Evolutionary conservation across 1,284 basidiomycete species (phyloP).

Genomic region (Chiua sp.): DNA sequence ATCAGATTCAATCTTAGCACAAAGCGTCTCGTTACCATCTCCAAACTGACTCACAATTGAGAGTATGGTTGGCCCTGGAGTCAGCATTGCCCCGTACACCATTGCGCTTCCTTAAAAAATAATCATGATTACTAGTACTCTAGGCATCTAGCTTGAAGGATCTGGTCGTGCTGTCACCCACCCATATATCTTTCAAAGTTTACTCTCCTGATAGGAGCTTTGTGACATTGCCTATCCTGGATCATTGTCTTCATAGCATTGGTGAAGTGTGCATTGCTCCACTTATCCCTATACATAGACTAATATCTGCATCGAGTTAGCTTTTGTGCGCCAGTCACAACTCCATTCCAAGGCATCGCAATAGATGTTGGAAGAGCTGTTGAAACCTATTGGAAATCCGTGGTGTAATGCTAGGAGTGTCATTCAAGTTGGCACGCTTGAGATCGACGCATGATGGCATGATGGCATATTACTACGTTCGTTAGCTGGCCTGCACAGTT

Average conservation of each 20-base stretch:
- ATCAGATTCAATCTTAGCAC: constrained; percentile 60
- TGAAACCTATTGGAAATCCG: constrained; percentile 98
- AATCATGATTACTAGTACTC: constrained; percentile 88
- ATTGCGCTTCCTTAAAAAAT: constrained; percentile 87
- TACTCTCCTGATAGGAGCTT: constrained; percentile 57
- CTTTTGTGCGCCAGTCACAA: constrained; percentile 90
- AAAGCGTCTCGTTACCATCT: constrained; percentile 57
- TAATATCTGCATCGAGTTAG: constrained; percentile 61
- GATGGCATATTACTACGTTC: no score
- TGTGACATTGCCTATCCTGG: constrained; percentile 77
- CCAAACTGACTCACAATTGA: constrained; percentile 93
- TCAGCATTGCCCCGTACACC: constrained; percentile 86
- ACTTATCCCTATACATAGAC: constrained; percentile 6
- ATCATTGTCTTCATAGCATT: constrained; percentile 92
- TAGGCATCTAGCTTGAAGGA: constrained; percentile 73
- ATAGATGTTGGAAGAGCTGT: constrained; percentile 96
- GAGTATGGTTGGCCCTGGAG: constrained; percentile 82
- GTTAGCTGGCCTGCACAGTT: no score
- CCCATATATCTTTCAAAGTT: constrained; percentile 78
- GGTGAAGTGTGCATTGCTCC: constrained; percentile 71
- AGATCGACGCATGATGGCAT: no score
- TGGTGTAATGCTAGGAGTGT: no score
- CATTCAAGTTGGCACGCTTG: no score
- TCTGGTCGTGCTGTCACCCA: constrained; percentile 92
- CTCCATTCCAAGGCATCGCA: constrained; percentile 91